Percentiles rank a stretch among this genome's conserved stretches.
These are phyloP conservation scores for Globisporangium yorkense DNA, from an alignment of 352 stramenopile genomes.

Conservation along the genomic window DNA sequence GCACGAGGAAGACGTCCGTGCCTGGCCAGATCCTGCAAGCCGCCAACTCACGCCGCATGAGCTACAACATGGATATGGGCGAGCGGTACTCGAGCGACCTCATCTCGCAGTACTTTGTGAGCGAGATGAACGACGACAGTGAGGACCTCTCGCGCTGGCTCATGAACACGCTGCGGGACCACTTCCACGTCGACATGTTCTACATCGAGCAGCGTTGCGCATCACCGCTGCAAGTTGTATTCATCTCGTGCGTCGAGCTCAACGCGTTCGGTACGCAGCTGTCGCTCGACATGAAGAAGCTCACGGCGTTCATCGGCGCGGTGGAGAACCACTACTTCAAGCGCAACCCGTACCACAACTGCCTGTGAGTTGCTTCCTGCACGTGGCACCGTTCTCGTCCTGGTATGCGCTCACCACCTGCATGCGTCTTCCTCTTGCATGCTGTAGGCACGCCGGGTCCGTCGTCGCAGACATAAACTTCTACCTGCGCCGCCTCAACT, in stretches of 20 bases:
- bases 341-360: slow-evolving; percentile 72
- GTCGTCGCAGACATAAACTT: slow-evolving; percentile 67
- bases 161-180: slow-evolving; percentile 42
- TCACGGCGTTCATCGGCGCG: slow-evolving; percentile 33
- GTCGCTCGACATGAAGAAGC: slow-evolving; percentile 39
- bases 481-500: slow-evolving; percentile 48
- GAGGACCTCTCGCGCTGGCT: slow-evolving; percentile 43
- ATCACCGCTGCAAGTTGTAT: slow-evolving; percentile 39
- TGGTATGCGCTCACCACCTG: background rate
- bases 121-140: slow-evolving; percentile 14
- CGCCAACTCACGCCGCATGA: slow-evolving; percentile 16
- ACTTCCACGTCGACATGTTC: slow-evolving; percentile 65
- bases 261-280: slow-evolving; percentile 42
- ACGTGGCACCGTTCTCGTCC: slow-evolving; percentile 4
- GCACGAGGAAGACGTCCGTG: slow-evolving; percentile 5
- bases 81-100: slow-evolving; percentile 18
- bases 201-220: slow-evolving; percentile 42
- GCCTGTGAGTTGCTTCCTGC: slow-evolving; percentile 27
- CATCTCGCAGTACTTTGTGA: slow-evolving; percentile 17
- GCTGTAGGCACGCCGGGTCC: slow-evolving; percentile 43
- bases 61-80: slow-evolving; percentile 9
- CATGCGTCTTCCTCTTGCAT: background rate
- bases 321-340: slow-evolving; percentile 63
- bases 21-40: slow-evolving; percentile 13
- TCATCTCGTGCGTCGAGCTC: slow-evolving; percentile 50